phyloP scores from a whole-genome alignment of 495 filamentous ascomycete genomes.

The Hypoxylon lenormandii region DNA sequence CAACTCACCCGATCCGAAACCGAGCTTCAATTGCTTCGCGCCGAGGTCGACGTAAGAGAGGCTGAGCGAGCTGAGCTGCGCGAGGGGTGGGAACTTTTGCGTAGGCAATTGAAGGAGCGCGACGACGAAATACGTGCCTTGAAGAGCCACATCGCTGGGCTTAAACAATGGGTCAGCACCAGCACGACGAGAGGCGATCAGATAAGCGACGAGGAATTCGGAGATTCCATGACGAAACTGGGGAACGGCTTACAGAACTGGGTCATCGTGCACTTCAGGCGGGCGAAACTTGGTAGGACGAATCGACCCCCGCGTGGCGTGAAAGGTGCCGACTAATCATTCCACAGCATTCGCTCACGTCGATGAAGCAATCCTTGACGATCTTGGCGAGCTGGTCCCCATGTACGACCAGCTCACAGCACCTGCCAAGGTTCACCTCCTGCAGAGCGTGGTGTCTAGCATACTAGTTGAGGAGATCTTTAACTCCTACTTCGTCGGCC shows the following conservation, averaged over 20 bases:
- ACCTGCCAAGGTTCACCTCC: constrained; percentile 63
- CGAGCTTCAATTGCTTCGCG: constrained; percentile 58
- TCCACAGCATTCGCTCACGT: constrained; percentile 56
- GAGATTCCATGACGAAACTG: constrained; percentile 59
- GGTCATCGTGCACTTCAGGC: constrained; percentile 67
- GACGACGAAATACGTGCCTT: constrained; percentile 61
- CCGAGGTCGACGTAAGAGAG: constrained; percentile 56
- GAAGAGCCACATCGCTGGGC: constrained; percentile 61
- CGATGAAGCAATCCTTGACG: constrained; percentile 50
- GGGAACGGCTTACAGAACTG: constrained; percentile 70
- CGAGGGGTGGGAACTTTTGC: constrained; percentile 56
- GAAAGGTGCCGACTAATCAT: constrained; percentile 30
- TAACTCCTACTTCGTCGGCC: constrained; percentile 65
- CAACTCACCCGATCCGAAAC: constrained; percentile 57
- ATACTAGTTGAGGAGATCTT: constrained; percentile 66
- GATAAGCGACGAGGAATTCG: constrained; percentile 68
- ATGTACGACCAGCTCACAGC: constrained; percentile 62
- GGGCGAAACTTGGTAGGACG: constrained; percentile 62
- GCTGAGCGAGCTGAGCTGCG: constrained; percentile 56
- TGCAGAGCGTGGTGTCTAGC: constrained; percentile 65
- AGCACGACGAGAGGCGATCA: constrained; percentile 60
- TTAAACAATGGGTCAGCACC: constrained; percentile 69
- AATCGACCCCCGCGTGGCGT: constrained; percentile 2
- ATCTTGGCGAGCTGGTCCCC: constrained; percentile 61
- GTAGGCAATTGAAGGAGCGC: constrained; percentile 52